Percentiles rank a stretch among this genome's conserved stretches.
Evolutionary conservation across 306 rosid species (phyloP).

Genomic region (Dalbergia cochinchinensis): DNA sequence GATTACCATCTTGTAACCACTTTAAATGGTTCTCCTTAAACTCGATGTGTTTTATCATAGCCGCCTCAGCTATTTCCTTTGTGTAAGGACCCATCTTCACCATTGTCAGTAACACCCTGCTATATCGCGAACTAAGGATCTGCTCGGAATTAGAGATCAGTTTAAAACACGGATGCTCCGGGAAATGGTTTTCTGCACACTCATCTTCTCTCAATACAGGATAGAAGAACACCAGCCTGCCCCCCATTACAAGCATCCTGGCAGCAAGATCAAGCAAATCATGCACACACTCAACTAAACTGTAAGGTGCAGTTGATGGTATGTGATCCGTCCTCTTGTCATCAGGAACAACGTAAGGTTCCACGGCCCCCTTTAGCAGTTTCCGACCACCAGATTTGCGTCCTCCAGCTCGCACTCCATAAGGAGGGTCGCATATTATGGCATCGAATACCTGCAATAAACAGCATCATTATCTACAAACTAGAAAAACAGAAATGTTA

Average conservation of each 20-base stretch:
- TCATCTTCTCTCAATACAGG: constrained; percentile 92
- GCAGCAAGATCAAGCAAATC: constrained; percentile 96
- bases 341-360: constrained; percentile 84
- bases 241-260: constrained; percentile 77
- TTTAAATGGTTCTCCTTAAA: constrained; percentile 90
- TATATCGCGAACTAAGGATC: constrained; percentile 90
- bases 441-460: constrained; percentile 80
- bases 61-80: constrained; percentile 77
- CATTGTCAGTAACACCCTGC: constrained; percentile 90
- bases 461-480: constrained; percentile 29
- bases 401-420: constrained; percentile 99
- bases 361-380: constrained; percentile 80
- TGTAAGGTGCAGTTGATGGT: constrained; percentile 92
- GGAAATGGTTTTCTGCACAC: constrained; percentile 60
- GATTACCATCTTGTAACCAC: constrained; percentile 97
- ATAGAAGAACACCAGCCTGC: constrained; percentile 95
- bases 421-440: constrained; percentile 98
- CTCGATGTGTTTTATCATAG: constrained; percentile 69
- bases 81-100: constrained; percentile 75
- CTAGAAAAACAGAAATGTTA: background rate
- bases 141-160: constrained; percentile 80
- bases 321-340: constrained; percentile 92
- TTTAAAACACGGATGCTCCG: constrained; percentile 82
- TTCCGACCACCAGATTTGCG: constrained; percentile 98
- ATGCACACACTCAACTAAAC: constrained; percentile 93